Evolutionary conservation across 1,284 basidiomycete species (phyloP), one percentile per base, ranked within the genome.

Genomic region (Blastosporella zonata): DNA sequence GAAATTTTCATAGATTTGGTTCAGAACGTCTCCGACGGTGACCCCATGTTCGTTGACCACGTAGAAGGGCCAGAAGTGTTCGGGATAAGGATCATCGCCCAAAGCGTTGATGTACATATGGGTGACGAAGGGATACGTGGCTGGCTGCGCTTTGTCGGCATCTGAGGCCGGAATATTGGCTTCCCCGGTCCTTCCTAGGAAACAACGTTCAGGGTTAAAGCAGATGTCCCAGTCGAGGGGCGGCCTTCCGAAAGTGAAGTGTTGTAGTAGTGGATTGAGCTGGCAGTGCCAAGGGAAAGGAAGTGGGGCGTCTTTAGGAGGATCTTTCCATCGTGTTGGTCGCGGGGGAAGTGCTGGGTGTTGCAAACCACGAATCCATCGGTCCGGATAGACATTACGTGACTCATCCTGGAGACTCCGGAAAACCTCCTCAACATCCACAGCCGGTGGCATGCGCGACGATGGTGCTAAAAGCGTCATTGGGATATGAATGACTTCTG

Each of bases 51-150:
- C 56, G 53, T 81, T 78, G 10, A 60, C 47, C 6, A 77, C 71
- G 43, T 72, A 73, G 45, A 82, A 67, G 2, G 78, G 76, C 82
- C 81, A 83, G 8, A 69, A 73, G 55, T 78, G 77, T 9, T 54
- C 56, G 0, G 66, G 64, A 37, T 69, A 64, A 1, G 71, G 64
- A 52, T 79, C 77, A 39, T 77, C 76, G 18, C 73, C 76, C 18
- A 84, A 66, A 5, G 65, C 70, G 41, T 67, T 70, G 61, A 84
- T 74, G 50, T 70, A 70, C 69, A 84, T 71, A 45, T 74, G 68
- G 3, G 74, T 74, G 33, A 81, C 65, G 50, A 78, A 74, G 0
- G 82, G 82, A 59, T 65, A 75, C 4, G 81, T 82, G 12, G 81
- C 82, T 0, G 79, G 80, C 57, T 82, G 79, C 8, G 70, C 62